Percentiles rank a stretch among this genome's conserved stretches.
Conservation (phyloP, 768 basidiomycete species). For the Trichaptum fuscoviolaceum region DNA sequence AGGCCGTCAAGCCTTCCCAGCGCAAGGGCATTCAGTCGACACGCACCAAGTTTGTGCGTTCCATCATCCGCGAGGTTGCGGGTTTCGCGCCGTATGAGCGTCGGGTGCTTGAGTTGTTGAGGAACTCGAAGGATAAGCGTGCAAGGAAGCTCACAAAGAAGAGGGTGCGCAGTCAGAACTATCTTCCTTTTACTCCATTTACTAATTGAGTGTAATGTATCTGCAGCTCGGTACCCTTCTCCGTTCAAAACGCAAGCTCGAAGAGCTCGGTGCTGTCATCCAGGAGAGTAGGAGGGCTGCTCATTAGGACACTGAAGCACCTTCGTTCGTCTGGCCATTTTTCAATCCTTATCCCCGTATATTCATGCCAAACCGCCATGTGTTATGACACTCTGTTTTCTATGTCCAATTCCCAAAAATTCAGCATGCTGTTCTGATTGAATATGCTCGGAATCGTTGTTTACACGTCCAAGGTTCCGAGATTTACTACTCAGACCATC, state of each 20-base stretch:
- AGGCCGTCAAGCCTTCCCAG: constrained; percentile 72
- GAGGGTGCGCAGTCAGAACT: constrained; percentile 54
- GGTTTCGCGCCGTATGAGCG: constrained; percentile 98
- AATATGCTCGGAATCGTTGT: not conserved
- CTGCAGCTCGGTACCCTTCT: constrained; percentile 90
- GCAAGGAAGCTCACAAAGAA: constrained; percentile 99
- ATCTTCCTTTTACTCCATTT: not conserved
- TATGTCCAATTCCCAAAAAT: not conserved
- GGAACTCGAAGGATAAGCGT: constrained; percentile 99
- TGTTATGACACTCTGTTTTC: not conserved
- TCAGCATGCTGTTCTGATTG: not conserved
- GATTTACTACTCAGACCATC: too few relatives aligned
- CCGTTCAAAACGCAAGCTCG: constrained; percentile 98
- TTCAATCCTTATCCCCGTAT: not conserved
- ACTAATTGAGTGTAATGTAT: not conserved
- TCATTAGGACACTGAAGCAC: constrained; percentile 28
- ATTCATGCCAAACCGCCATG: not conserved
- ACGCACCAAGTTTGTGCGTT: constrained; percentile 92
- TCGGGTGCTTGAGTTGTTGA: constrained; percentile 95
- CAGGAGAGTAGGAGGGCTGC: constrained; percentile 82
- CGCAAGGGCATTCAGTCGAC: constrained; percentile 89
- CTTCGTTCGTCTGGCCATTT: not conserved
- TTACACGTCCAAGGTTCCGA: not conserved
- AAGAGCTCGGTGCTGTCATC: constrained; percentile 89
- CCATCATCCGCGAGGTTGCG: constrained; percentile 92